Percentiles rank a stretch among this genome's conserved stretches.
These are phyloP conservation scores for Ophiostoma novo-ulmi DNA, from an alignment of 2,329 filamentous ascomycete genomes.

Conservation along the genomic window DNA sequence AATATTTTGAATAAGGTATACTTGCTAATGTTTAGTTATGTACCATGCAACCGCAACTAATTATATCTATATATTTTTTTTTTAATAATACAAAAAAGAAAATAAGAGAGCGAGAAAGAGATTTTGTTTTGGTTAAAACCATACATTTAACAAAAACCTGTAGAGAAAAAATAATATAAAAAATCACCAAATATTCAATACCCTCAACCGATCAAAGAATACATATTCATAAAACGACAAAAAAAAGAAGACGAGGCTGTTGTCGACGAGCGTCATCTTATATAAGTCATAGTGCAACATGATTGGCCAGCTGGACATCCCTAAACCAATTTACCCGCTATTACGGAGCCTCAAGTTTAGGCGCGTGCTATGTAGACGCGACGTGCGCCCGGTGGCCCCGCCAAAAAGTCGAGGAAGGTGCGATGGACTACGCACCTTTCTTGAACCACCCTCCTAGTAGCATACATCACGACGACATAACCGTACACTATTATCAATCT, in stretches of 20 bases:
- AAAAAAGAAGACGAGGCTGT: background rate
- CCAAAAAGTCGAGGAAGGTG: slow-evolving; percentile 8
- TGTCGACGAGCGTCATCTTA: background rate
- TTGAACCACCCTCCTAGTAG: background rate
- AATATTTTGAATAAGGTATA: too few species aligned
- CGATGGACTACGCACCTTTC: background rate
- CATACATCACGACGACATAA: background rate
- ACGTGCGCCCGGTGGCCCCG: slow-evolving; percentile 2
- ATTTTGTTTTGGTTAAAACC: too few species aligned
- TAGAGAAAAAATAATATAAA: background rate
- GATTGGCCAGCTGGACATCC: background rate
- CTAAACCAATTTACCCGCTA: background rate
- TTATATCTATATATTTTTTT: too few species aligned
- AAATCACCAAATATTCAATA: background rate
- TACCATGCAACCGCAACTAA: too few species aligned
- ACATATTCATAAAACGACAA: background rate
- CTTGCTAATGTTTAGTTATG: too few species aligned
- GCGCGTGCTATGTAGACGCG: background rate
- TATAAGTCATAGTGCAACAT: background rate
- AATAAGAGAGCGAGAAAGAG: too few species aligned
- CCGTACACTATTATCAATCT: background rate
- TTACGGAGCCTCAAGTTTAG: background rate
- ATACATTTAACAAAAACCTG: too few species aligned
- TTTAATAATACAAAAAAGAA: too few species aligned
- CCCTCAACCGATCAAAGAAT: too few species aligned